phyloP scores from a whole-genome alignment of 2,329 filamentous ascomycete genomes.

The Magnaporthiopsis rhizophila region DNA sequence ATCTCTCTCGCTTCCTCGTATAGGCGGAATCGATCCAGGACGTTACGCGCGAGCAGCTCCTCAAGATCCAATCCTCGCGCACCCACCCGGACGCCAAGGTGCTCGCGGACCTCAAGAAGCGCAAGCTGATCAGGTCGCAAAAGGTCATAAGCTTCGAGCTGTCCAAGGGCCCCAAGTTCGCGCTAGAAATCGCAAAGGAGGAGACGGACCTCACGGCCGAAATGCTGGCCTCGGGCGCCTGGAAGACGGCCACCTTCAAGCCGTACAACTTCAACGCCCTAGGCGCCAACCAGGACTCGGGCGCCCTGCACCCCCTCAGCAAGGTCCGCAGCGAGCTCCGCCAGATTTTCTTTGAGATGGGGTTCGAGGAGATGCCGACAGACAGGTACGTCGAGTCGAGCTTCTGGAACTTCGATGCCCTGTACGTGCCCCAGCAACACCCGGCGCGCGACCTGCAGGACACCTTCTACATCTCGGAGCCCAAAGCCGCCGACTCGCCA shows the following conservation, averaged over 20 bases:
- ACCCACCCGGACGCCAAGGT: slow-evolving; percentile 66
- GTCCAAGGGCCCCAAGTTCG: slow-evolving; percentile 79
- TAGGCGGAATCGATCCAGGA: slow-evolving; percentile 71
- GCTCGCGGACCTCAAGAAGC: slow-evolving; percentile 77
- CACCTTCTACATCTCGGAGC: slow-evolving; percentile 93
- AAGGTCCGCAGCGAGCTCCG: slow-evolving; percentile 95
- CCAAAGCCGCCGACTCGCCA: slow-evolving; percentile 63
- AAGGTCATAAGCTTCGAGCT: slow-evolving; percentile 84
- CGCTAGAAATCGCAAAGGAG: slow-evolving; percentile 81
- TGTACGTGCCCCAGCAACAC: slow-evolving; percentile 96
- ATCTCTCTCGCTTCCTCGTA: not conserved
- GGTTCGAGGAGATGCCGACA: slow-evolving; percentile 97
- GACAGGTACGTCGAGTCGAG: slow-evolving; percentile 90
- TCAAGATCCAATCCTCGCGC: slow-evolving; percentile 61
- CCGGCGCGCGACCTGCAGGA: slow-evolving; percentile 95
- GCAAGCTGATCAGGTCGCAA: slow-evolving; percentile 76
- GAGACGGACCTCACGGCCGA: slow-evolving; percentile 93
- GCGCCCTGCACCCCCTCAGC: slow-evolving; percentile 65
- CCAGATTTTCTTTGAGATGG: slow-evolving; percentile 98
- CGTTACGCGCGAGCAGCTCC: slow-evolving; percentile 66
- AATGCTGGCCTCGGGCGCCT: slow-evolving; percentile 79
- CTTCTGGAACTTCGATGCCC: slow-evolving; percentile 98
- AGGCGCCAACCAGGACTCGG: slow-evolving; percentile 52
- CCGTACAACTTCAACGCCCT: slow-evolving; percentile 48
- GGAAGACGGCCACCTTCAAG: slow-evolving; percentile 92